Evolutionary conservation across 768 basidiomycete species (phyloP).

Genomic region (Calocybe gangraenosa): DNA sequence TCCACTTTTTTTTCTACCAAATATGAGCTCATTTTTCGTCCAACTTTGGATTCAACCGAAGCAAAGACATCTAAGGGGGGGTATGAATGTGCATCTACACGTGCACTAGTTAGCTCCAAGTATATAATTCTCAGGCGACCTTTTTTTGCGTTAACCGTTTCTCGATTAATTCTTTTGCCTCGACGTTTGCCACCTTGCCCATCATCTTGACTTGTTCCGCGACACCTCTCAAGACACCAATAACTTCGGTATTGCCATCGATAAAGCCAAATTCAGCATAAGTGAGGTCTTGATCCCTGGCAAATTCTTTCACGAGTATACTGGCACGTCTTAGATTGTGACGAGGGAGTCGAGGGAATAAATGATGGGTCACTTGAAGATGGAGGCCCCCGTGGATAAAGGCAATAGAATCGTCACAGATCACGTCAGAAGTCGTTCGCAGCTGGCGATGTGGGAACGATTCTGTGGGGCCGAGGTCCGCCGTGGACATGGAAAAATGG

Average conservation of each 20-base stretch:
- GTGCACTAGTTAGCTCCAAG: no score
- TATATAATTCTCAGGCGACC: conserved; percentile 10
- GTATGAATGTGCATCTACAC: conserved; percentile 3
- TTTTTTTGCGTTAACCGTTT: conserved; percentile 32
- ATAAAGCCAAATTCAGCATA: conserved; percentile 93
- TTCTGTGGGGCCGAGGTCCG: conserved; percentile 84
- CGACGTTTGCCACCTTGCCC: conserved; percentile 73
- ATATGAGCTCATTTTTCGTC: conserved; percentile 17
- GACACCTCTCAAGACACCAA: conserved; percentile 77
- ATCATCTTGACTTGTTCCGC: conserved; percentile 86
- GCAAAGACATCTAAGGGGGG: conserved; percentile 1
- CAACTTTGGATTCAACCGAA: background rate
- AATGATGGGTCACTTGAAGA: conserved; percentile 94
- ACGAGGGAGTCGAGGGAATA: conserved; percentile 92
- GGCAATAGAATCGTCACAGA: conserved; percentile 76
- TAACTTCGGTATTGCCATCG: conserved; percentile 79
- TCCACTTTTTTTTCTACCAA: no score
- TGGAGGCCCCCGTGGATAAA: conserved; percentile 98
- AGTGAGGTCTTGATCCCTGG: conserved; percentile 74
- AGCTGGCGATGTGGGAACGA: conserved; percentile 93
- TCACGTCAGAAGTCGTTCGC: conserved; percentile 95
- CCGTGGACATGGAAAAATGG: conserved; percentile 94
- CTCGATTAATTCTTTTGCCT: conserved; percentile 60
- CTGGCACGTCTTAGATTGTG: conserved; percentile 89
- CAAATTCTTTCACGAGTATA: conserved; percentile 81